Evolutionary conservation across 2,329 filamentous ascomycete species (phyloP).

Genomic region (Lojkania enalia): DNA sequence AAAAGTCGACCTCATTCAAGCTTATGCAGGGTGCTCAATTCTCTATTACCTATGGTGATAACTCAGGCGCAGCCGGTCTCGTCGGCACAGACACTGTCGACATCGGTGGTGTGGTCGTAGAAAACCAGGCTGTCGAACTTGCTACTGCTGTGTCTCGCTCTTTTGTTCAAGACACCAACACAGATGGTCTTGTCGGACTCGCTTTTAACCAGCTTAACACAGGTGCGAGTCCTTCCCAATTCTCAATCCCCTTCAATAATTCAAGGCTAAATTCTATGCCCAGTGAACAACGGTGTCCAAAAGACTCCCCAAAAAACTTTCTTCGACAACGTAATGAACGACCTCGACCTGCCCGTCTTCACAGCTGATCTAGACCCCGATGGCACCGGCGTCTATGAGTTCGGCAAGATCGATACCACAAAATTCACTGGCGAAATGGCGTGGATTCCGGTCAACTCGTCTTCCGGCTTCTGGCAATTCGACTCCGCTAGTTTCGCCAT

Average conservation of each 20-base stretch:
- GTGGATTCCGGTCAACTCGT: constrained; percentile 64
- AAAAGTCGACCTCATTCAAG: constrained; percentile 57
- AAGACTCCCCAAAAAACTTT: constrained; percentile 70
- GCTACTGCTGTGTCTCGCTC: constrained; percentile 61
- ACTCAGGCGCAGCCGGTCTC: constrained; percentile 63
- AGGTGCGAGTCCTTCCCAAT: constrained; percentile 14
- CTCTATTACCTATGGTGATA: constrained; percentile 70
- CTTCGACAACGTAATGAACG: constrained; percentile 68
- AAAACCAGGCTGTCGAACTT: constrained; percentile 68
- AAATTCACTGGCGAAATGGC: constrained; percentile 66
- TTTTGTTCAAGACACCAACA: constrained; percentile 63
- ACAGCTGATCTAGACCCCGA: constrained; percentile 68
- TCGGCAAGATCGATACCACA: constrained; percentile 67
- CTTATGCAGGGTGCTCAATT: constrained; percentile 58
- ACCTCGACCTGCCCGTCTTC: constrained; percentile 68
- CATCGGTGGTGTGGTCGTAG: constrained; percentile 66
- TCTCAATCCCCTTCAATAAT: constrained; percentile 41
- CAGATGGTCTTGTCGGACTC: constrained; percentile 71
- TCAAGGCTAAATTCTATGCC: too few relatives aligned
- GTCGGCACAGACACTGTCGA: constrained; percentile 70
- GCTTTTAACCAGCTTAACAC: constrained; percentile 69
- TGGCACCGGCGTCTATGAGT: constrained; percentile 69
- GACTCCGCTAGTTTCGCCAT: constrained; percentile 61
- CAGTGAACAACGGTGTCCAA: constrained; percentile 50
- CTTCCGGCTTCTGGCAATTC: constrained; percentile 72